Conservation (phyloP, 2,329 filamentous ascomycete species). For the Pseudogymnoascus sp. region DNA sequence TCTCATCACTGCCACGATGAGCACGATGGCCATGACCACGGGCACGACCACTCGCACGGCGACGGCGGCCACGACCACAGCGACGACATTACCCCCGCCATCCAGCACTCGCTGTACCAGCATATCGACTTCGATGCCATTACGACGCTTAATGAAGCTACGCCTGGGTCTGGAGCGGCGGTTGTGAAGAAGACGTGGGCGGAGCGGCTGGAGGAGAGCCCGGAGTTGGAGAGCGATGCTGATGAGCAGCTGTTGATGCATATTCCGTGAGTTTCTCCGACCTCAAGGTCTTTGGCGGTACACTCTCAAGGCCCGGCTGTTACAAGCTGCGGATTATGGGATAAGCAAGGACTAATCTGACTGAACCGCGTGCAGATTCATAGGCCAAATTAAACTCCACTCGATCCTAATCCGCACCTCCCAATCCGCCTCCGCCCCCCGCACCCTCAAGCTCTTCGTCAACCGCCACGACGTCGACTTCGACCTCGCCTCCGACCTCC, state of each 20-base stretch:
- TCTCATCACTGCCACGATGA: constrained; percentile 41
- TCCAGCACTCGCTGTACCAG: constrained; percentile 84
- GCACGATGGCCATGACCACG: constrained; percentile 32
- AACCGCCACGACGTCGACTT: constrained; percentile 89
- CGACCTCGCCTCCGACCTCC: constrained; percentile 56
- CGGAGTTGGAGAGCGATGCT: constrained; percentile 74
- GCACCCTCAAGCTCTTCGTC: constrained; percentile 76
- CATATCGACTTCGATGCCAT: constrained; percentile 86
- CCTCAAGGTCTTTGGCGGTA: background rate
- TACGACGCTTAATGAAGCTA: constrained; percentile 73
- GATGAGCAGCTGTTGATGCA: constrained; percentile 93
- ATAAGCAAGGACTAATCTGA: background rate
- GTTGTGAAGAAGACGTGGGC: constrained; percentile 88
- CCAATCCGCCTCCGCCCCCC: constrained; percentile 59
- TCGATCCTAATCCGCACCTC: constrained; percentile 79
- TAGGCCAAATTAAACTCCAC: constrained; percentile 87
- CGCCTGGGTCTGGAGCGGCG: constrained; percentile 57
- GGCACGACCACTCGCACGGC: constrained; percentile 45
- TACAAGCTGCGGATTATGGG: background rate
- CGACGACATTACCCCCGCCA: constrained; percentile 83
- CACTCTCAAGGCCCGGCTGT: background rate
- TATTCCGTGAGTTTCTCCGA: constrained; percentile 61
- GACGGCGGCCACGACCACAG: constrained; percentile 84
- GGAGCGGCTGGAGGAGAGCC: constrained; percentile 61
- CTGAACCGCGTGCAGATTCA: constrained; percentile 55